Conservation (phyloP, 306 rosid genomes). For the Quercus gilva region DNA sequence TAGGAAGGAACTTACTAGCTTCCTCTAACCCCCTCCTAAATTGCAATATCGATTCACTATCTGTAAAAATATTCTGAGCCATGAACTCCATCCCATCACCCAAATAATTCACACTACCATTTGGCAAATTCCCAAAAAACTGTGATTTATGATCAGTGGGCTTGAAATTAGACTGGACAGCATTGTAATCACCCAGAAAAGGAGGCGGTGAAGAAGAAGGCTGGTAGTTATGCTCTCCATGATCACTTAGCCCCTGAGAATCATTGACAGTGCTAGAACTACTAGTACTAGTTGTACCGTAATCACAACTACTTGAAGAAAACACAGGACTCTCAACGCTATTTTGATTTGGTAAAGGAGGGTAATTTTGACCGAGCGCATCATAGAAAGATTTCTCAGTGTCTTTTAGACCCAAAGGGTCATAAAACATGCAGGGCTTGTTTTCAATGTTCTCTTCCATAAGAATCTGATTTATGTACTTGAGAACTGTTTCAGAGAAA, state of each 20-base stretch:
- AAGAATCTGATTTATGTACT: constrained; percentile 68
- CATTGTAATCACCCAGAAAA: background rate
- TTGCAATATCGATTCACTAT: background rate
- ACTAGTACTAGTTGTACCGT: constrained; percentile 17
- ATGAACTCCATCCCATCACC: background rate
- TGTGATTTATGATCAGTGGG: background rate
- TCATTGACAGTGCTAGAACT: constrained; percentile 35
- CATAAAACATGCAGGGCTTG: constrained; percentile 74
- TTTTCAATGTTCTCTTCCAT: constrained; percentile 75
- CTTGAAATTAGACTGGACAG: background rate
- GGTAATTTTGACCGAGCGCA: constrained; percentile 53
- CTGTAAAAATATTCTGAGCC: background rate
- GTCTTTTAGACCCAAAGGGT: constrained; percentile 67
- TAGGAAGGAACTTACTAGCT: constrained; percentile 6
- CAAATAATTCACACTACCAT: background rate
- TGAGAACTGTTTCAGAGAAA: constrained; percentile 54
- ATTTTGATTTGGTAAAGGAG: constrained; percentile 34
- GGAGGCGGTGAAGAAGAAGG: background rate
- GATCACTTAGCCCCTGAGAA: background rate
- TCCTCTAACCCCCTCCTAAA: constrained; percentile 10
- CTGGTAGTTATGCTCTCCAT: background rate
- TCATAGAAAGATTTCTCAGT: constrained; percentile 90
- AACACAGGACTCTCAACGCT: constrained; percentile 17
- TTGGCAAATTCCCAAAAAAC: background rate
- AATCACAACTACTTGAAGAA: constrained; percentile 15